Evolutionary conservation across 148 eudicot genomes (phyloP).

Genomic region (Rhododendron ovatum): DNA sequence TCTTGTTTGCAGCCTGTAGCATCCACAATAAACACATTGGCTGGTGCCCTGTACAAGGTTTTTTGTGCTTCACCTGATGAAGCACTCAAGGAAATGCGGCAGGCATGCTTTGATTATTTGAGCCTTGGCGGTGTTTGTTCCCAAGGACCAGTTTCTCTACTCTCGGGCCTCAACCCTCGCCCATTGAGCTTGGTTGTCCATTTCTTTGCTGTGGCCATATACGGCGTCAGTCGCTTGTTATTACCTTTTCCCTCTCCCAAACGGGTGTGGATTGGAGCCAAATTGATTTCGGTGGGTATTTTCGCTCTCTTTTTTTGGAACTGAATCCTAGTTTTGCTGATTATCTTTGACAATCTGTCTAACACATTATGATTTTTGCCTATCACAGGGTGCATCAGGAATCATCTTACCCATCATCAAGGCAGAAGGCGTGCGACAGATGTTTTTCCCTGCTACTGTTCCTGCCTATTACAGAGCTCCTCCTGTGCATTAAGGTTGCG

Average conservation of each 20-base stretch:
- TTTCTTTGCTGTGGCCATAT: conserved; percentile 88
- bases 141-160: conserved; percentile 66
- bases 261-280: conserved; percentile 77
- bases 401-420: conserved; percentile 85
- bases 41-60: conserved; percentile 79
- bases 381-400: conserved; percentile 71
- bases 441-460: conserved; percentile 88
- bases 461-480: conserved; percentile 89
- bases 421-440: conserved; percentile 91
- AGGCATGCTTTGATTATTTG: conserved; percentile 85
- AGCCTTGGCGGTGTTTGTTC: conserved; percentile 82
- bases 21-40: conserved; percentile 83
- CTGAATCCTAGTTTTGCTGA: neutral
- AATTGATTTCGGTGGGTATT: conserved; percentile 58
- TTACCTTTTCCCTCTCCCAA: conserved; percentile 82
- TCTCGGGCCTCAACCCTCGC: conserved; percentile 82
- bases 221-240: conserved; percentile 74
- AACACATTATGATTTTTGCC: neutral
- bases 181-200: conserved; percentile 79
- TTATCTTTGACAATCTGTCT: neutral
- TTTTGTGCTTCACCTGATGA: conserved; percentile 73
- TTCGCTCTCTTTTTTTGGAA: neutral
- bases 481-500: conserved; percentile 26
- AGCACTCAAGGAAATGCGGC: conserved; percentile 73
- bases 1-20: conserved; percentile 69